phyloP scores from a whole-genome alignment of 139 green algal genomes.

The Parachlorella kessleri region DNA sequence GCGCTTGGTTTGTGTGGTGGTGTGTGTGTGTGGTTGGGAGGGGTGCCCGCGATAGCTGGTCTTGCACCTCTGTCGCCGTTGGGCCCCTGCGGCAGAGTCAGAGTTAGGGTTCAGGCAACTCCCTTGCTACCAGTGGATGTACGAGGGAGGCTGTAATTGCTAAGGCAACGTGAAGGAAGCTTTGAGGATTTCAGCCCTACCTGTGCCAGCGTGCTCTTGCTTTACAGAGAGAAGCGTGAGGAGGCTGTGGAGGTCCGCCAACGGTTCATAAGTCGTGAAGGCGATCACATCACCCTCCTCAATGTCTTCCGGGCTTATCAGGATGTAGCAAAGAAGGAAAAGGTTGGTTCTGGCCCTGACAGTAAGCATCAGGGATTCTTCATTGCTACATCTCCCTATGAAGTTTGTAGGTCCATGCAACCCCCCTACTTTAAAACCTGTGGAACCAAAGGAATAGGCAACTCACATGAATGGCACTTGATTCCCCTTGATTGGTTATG shows the following conservation, averaged over 20 bases:
- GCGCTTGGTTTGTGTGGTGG: no score
- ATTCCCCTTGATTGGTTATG: no score
- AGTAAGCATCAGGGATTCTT: no score
- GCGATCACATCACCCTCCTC: constrained; percentile 86
- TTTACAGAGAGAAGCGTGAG: constrained; percentile 60
- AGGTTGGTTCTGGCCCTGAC: no score
- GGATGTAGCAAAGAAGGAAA: constrained; percentile 29
- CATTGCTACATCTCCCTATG: no score
- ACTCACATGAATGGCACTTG: no score
- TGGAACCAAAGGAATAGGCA: no score
- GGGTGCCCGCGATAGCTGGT: background rate
- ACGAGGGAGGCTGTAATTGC: no score
- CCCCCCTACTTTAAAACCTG: background rate
- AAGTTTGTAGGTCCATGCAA: background rate
- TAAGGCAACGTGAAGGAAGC: no score
- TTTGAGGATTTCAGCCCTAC: background rate
- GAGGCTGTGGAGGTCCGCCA: constrained; percentile 58
- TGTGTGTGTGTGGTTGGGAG: background rate
- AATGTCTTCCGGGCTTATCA: constrained; percentile 62
- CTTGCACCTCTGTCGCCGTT: background rate
- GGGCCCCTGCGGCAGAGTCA: no score
- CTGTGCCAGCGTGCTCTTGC: background rate
- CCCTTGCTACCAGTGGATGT: no score
- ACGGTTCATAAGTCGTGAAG: constrained; percentile 66
- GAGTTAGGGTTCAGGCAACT: no score